Evolutionary conservation across 176 grass and related monocot genomes (phyloP).

Genomic region (Pharus latifolius): DNA sequence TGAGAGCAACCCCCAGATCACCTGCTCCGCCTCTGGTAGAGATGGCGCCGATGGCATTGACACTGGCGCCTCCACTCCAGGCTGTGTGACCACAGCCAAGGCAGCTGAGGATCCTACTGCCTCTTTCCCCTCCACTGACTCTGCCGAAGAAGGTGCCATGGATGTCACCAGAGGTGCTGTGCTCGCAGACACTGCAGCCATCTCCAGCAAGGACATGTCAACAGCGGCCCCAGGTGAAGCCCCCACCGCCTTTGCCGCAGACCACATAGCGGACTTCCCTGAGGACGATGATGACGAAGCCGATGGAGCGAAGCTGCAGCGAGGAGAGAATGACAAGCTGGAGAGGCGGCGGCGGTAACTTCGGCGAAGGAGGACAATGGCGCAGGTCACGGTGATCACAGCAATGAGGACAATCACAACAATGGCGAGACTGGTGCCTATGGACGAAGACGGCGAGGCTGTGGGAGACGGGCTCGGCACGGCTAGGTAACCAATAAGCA

Average conservation of each 20-base stretch:
- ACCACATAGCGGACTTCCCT: background rate
- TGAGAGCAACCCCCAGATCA: conserved; percentile 20
- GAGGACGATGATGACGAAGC: background rate
- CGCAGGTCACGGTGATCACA: background rate
- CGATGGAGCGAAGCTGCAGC: background rate
- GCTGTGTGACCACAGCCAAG: background rate
- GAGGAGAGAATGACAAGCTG: background rate
- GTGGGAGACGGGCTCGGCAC: background rate
- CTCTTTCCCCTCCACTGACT: background rate
- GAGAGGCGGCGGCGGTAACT: background rate
- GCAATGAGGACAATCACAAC: background rate
- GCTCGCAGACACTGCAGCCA: background rate
- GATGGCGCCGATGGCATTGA: conserved; percentile 12
- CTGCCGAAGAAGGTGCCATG: background rate
- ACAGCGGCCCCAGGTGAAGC: background rate
- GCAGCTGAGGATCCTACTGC: background rate
- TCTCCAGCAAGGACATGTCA: background rate
- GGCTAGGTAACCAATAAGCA: conserved; percentile 1
- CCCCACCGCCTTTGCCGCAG: background rate
- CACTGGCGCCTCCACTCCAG: background rate
- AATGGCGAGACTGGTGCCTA: conserved; percentile 23
- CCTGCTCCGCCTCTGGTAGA: conserved; percentile 22
- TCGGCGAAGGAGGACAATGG: background rate
- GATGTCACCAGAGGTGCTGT: background rate
- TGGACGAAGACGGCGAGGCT: background rate